A percentile compares a stretch with the other conserved stretches of the same genome.
Evolutionary conservation across 805 yeast genomes (phyloP).

Genomic region (Torulaspora maleeae): DNA sequence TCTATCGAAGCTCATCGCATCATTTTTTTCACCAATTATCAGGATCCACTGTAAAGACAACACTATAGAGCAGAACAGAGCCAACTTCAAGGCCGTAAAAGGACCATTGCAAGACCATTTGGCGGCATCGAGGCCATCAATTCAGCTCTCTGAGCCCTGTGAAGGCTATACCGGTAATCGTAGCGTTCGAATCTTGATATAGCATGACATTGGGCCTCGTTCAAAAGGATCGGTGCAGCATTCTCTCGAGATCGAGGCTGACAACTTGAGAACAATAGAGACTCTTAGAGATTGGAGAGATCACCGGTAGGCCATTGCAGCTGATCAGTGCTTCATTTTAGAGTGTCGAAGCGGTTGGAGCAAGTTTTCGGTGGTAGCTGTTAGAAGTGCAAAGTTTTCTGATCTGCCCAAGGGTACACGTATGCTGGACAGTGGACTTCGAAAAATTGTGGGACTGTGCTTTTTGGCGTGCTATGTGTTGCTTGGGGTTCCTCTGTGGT

Average conservation of each 20-base stretch:
- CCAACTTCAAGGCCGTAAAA: too few relatives aligned
- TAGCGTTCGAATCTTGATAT: too few relatives aligned
- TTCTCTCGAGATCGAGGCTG: background rate
- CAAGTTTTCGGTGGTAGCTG: background rate
- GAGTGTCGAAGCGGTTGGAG: too few relatives aligned
- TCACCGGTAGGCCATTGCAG: too few relatives aligned
- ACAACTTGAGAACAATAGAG: background rate
- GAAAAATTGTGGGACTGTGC: constrained; percentile 23
- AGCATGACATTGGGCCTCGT: background rate
- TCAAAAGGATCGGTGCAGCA: background rate
- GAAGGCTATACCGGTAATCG: too few relatives aligned
- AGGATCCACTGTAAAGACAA: background rate
- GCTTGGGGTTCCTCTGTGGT: constrained; percentile 42
- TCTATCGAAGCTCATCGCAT: constrained; percentile 2
- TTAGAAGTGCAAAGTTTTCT: background rate
- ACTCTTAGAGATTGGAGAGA: too few relatives aligned
- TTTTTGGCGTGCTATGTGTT: constrained; percentile 31
- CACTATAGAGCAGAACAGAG: background rate
- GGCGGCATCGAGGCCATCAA: too few relatives aligned
- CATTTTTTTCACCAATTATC: constrained; percentile 1
- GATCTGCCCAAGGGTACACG: background rate
- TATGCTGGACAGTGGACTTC: constrained; percentile 12
- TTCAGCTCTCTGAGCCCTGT: too few relatives aligned
- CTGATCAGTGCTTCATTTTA: too few relatives aligned
- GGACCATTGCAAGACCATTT: too few relatives aligned